Conservation (phyloP, 2,329 filamentous ascomycete genomes). For the Calonectria crousiana region DNA sequence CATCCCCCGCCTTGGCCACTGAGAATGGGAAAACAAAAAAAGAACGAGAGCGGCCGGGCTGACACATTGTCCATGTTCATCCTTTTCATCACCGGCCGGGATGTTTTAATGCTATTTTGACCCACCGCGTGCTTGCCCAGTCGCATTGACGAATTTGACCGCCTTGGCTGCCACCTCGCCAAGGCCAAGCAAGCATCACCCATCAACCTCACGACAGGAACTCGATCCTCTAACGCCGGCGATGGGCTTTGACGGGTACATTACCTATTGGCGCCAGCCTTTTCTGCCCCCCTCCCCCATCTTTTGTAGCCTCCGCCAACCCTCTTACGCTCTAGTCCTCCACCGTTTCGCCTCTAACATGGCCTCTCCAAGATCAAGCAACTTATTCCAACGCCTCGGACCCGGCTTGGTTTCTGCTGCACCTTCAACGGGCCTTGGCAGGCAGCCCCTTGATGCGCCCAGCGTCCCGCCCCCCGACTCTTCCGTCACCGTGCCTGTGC, state of each 20-base stretch:
- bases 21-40: not conserved
- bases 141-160: conserved; percentile 2
- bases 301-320: not conserved
- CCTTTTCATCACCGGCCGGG: not conserved
- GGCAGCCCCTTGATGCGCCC: not conserved
- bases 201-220: not conserved
- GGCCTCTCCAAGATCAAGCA: not conserved
- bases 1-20: not conserved
- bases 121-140: not conserved
- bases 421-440: conserved; percentile 4
- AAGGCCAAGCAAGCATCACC: not conserved
- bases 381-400: not conserved
- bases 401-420: not conserved
- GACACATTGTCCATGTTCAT: conserved; percentile 7
- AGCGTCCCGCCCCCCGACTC: not conserved
- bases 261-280: not conserved
- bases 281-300: not conserved
- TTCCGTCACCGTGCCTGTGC: not conserved
- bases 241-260: not conserved
- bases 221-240: not conserved
- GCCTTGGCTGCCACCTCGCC: not conserved
- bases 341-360: not conserved
- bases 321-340: not conserved
- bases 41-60: not conserved
- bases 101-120: conserved; percentile 5